phyloP scores from a whole-genome alignment of 2,329 filamentous ascomycete species.

The Sclerotinia glacialis region DNA sequence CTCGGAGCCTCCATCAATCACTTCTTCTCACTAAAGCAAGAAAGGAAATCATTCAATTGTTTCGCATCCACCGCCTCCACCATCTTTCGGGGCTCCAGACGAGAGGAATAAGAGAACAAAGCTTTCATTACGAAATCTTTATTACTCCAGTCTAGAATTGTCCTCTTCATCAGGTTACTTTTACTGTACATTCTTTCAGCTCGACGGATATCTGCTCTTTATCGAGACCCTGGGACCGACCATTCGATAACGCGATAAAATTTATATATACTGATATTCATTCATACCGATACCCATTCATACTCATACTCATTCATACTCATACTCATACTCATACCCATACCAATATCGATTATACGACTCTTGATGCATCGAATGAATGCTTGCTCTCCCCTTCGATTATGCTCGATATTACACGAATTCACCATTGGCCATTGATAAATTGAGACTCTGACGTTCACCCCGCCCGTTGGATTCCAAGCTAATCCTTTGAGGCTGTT shows the following conservation, averaged over 20 bases:
- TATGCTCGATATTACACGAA: conserved; percentile 7
- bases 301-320: neutral
- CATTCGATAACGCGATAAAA: neutral
- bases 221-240: neutral
- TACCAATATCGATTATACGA: neutral
- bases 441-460: conserved; percentile 7
- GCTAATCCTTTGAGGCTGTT: neutral
- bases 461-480: neutral
- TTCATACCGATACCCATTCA: neutral
- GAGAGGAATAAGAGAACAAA: neutral
- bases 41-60: neutral
- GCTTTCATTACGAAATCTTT: neutral
- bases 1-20: conserved; percentile 1
- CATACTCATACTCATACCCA: neutral
- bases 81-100: conserved; percentile 4
- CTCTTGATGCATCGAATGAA: conserved; percentile 2
- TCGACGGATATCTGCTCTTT: neutral
- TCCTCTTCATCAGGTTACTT: neutral
- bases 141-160: neutral
- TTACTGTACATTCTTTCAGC: neutral
- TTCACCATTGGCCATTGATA: conserved; percentile 8
- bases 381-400: neutral
- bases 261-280: neutral
- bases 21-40: conserved; percentile 1
- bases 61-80: conserved; percentile 1